Conservation (phyloP, 2,329 filamentous ascomycete genomes). For the Daldinia sp. region DNA sequence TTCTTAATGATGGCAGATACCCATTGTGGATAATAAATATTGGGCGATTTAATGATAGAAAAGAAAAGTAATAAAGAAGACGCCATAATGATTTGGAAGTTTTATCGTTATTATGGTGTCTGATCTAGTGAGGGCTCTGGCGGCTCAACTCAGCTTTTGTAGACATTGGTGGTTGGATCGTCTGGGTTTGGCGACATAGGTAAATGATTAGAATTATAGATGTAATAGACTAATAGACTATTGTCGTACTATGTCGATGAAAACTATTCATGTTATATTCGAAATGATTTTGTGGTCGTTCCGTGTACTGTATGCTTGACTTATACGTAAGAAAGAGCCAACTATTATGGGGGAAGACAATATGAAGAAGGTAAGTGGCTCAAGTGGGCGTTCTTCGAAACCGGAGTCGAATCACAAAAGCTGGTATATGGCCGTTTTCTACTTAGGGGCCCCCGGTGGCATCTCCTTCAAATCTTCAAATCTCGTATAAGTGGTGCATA, state of each 20-base stretch:
- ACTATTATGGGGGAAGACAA: not conserved
- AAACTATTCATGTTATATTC: not conserved
- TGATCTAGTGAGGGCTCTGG: not conserved
- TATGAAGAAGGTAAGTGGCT: not conserved
- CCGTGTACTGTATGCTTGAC: not conserved
- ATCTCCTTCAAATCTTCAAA: not conserved
- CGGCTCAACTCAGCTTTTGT: not conserved
- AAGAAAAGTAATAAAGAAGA: conserved; percentile 15
- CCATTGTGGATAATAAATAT: conserved; percentile 27
- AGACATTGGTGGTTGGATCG: not conserved
- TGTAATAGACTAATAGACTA: not conserved
- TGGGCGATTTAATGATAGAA: conserved; percentile 16
- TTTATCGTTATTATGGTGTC: not conserved
- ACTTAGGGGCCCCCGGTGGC: not conserved
- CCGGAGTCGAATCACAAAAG: not conserved
- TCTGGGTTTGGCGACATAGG: not conserved
- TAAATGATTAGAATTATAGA: not conserved
- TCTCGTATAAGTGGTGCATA: conserved; percentile 16
- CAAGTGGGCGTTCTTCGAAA: conserved; percentile 1
- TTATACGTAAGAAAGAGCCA: not conserved
- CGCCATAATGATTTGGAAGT: not conserved
- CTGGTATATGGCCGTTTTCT: not conserved
- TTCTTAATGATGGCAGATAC: conserved; percentile 35
- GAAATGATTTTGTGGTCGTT: not conserved
- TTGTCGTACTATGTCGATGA: not conserved